These are phyloP conservation scores for Hemisphaericaspora subhashii DNA, from an alignment of 1,139 yeast species.

Conservation along the genomic window DNA sequence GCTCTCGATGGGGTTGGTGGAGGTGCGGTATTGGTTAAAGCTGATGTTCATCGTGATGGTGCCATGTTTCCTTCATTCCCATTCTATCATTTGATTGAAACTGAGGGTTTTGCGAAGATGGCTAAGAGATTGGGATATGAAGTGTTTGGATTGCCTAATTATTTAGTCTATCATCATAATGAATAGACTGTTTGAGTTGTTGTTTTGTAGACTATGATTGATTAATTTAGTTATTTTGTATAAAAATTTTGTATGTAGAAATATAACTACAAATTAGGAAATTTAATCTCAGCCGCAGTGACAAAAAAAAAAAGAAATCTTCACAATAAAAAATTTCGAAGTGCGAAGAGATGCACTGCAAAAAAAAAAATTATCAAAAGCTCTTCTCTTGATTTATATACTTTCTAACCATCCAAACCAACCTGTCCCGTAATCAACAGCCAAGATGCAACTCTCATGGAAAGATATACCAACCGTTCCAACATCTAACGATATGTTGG, in stretches of 20 bases:
- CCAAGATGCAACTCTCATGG: constrained; percentile 91
- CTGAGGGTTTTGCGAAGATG: constrained; percentile 98
- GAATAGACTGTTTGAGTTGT: constrained; percentile 41
- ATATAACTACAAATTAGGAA: constrained; percentile 7
- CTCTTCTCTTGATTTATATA: neutral
- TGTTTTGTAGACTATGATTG: neutral
- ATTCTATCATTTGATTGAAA: constrained; percentile 92
- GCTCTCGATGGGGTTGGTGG: constrained; percentile 96
- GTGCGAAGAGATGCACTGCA: constrained; percentile 3
- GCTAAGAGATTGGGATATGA: constrained; percentile 91
- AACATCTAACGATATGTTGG: constrained; percentile 87
- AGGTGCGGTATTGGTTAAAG: constrained; percentile 91
- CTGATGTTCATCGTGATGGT: constrained; percentile 97
- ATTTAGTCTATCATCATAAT: constrained; percentile 82
- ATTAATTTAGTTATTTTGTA: neutral
- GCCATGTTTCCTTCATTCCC: constrained; percentile 99
- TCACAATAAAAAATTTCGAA: constrained; percentile 7
- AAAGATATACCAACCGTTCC: constrained; percentile 97
- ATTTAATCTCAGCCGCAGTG: constrained; percentile 7
- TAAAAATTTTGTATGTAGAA: neutral
- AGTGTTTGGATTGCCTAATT: constrained; percentile 90
- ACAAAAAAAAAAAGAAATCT: constrained; percentile 5
- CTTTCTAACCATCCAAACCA: neutral
- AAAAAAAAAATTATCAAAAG: neutral
- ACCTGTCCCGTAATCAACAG: neutral